Evolutionary conservation across 2,329 filamentous ascomycete species (phyloP), one percentile per base, ranked within the genome.

Genomic region (Thyridium curvatum): DNA sequence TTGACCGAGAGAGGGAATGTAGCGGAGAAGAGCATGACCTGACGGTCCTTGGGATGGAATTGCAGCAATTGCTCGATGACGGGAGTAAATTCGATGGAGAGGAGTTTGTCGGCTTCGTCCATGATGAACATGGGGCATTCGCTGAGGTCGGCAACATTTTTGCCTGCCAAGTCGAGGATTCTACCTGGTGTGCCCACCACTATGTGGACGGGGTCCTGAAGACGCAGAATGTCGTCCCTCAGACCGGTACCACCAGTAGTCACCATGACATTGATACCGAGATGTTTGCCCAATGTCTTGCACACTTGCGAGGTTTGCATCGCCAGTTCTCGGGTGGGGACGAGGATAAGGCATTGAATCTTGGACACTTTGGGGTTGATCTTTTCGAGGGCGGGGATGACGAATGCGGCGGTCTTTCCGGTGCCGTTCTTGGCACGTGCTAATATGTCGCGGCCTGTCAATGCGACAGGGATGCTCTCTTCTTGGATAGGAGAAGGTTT

Each of bases 401-500:
- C 86, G 61, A 97, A 98, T 46, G 94, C 94, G 17, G 91, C 93
- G 9, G 93, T 98, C 71, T 98, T 98, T 60, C 93, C 93, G 30
- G 93, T 98, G 47, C 93, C 93, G 63, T 98, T 98, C 73, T 98
- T 98, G 50, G 93, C 93, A 65, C 93, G 81, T 43, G 93, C 93
- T 48, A 98, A 77, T 54, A 98, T 90, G 59, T 98, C 93, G 66
- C 91, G 81, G 41, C 93, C 93, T 35, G 91, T 94, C 41, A 98
- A 76, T 37, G 93, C 93, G 49, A 98, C 91, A 35, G 93, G 93
- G 56, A 98, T 96, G 40, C 93, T 89, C 69, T 97, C 93, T 82
- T 98, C 93, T 79, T 98, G 93, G 54, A 98, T 98, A 10, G 93
- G 93, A 41, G 93, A 98, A 13, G 93, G 93, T 68, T 94, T 96